Percentiles rank a stretch among this genome's conserved stretches.
phyloP scores from a whole-genome alignment of 768 basidiomycete genomes.

The Boletus rubroflammeus region DNA sequence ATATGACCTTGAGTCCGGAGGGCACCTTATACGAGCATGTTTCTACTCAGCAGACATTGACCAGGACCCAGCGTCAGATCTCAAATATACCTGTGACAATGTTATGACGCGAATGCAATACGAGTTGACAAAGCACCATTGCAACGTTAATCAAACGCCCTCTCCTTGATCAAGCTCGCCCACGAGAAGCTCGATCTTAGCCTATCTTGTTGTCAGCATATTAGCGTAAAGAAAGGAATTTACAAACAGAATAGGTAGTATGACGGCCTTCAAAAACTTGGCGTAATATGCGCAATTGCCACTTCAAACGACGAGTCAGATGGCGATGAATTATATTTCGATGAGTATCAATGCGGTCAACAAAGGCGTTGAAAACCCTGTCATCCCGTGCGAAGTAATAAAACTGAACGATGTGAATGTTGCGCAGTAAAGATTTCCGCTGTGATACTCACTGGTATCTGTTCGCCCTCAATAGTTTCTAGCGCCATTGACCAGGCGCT shows the following conservation, averaged over 20 bases:
- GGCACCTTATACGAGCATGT: conserved; percentile 78
- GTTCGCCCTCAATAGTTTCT: conserved; percentile 55
- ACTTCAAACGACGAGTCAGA: conserved; percentile 56
- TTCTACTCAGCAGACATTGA: background rate
- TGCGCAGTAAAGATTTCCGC: background rate
- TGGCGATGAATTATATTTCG: conserved; percentile 45
- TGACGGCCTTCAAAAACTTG: conserved; percentile 64
- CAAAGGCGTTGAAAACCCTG: conserved; percentile 72
- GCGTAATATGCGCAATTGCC: conserved; percentile 65
- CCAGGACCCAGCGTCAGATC: background rate
- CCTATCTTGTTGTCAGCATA: conserved; percentile 33
- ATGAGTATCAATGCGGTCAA: conserved; percentile 37
- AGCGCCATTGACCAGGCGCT: conserved; percentile 71
- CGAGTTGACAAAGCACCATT: background rate
- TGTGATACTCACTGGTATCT: conserved; percentile 61
- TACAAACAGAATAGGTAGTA: conserved; percentile 60
- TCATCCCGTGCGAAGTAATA: conserved; percentile 94
- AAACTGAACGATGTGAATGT: conserved; percentile 36
- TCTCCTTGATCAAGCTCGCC: conserved; percentile 64
- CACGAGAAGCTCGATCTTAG: conserved; percentile 60
- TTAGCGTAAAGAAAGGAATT: background rate
- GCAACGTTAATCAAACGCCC: conserved; percentile 36
- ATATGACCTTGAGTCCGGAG: conserved; percentile 53
- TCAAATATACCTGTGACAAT: background rate
- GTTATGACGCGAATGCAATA: background rate